Conservation (phyloP, 106 monocot species). For the Hemerocallis citrina region DNA sequence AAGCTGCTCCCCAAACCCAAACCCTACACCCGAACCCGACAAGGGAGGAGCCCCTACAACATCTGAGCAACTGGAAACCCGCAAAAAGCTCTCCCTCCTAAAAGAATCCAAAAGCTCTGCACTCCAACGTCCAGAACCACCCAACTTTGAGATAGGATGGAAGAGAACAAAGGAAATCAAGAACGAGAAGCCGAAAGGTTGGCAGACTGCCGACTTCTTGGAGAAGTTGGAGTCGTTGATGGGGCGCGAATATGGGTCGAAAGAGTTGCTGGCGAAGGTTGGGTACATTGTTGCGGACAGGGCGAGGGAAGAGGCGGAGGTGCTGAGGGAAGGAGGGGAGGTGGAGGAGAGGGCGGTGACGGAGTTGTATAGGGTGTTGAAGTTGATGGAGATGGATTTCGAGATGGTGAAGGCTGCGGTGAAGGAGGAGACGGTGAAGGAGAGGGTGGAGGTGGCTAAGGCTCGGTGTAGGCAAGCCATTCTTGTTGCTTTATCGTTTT, state of each 20-base stretch:
- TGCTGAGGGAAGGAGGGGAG: conserved; percentile 39
- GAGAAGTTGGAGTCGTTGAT: conserved; percentile 75
- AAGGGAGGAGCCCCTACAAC: conserved; percentile 1
- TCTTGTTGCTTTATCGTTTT: conserved; percentile 61
- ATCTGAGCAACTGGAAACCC: conserved; percentile 5
- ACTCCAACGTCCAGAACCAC: conserved; percentile 44
- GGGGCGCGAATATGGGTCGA: conserved; percentile 59
- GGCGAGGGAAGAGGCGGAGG: conserved; percentile 73
- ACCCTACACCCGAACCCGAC: neutral
- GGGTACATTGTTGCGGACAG: conserved; percentile 61
- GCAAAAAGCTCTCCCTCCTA: conserved; percentile 20
- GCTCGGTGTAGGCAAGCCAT: conserved; percentile 77
- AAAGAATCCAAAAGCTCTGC: conserved; percentile 4
- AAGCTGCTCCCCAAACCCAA: conserved; percentile 6
- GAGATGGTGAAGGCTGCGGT: conserved; percentile 83
- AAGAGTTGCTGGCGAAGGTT: conserved; percentile 56
- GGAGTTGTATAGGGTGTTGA: conserved; percentile 65
- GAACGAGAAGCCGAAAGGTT: conserved; percentile 61
- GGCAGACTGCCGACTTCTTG: conserved; percentile 63
- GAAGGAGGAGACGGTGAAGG: conserved; percentile 66
- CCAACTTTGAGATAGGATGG: conserved; percentile 84
- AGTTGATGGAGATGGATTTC: conserved; percentile 81
- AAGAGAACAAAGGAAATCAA: conserved; percentile 68
- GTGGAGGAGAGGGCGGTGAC: conserved; percentile 68
- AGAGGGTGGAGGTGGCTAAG: conserved; percentile 57